These are phyloP conservation scores for Prunus padus DNA, from an alignment of 306 rosid species.

Conservation along the genomic window DNA sequence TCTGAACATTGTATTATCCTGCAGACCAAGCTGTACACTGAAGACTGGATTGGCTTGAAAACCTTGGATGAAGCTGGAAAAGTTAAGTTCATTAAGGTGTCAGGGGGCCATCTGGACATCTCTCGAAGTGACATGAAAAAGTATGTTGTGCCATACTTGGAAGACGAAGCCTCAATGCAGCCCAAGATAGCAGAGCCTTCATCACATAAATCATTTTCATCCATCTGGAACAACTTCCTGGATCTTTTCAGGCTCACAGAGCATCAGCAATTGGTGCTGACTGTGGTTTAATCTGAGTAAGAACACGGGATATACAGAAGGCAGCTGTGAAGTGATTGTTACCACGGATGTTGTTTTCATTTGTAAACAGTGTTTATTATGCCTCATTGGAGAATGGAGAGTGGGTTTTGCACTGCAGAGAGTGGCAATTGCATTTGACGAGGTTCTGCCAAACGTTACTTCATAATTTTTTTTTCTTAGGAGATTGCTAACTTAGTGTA, in stretches of 20 bases:
- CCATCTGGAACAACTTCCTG: slow-evolving; percentile 22
- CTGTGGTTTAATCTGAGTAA: neutral
- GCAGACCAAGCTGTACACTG: slow-evolving; percentile 76
- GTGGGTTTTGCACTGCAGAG: neutral
- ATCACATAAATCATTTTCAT: slow-evolving; percentile 21
- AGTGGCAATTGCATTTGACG: neutral
- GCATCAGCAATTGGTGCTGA: slow-evolving; percentile 5
- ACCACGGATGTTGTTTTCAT: neutral
- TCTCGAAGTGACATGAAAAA: slow-evolving; percentile 55
- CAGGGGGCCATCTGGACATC: slow-evolving; percentile 64
- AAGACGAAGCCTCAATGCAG: slow-evolving; percentile 31
- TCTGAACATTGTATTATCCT: slow-evolving; percentile 13
- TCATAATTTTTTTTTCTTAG: too few species aligned
- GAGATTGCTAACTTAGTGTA: too few species aligned
- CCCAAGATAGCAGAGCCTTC: slow-evolving; percentile 14
- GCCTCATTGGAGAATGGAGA: neutral
- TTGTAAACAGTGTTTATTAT: neutral
- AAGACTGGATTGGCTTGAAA: slow-evolving; percentile 91
- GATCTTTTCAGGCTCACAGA: slow-evolving; percentile 19
- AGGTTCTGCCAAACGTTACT: neutral
- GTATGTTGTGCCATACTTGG: slow-evolving; percentile 67
- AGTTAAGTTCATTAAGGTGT: slow-evolving; percentile 60
- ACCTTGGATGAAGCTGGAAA: slow-evolving; percentile 75
- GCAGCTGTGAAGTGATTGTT: neutral
- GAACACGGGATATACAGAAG: neutral